phyloP scores from a whole-genome alignment of 768 basidiomycete genomes.

The Cantharellus anzutake region DNA sequence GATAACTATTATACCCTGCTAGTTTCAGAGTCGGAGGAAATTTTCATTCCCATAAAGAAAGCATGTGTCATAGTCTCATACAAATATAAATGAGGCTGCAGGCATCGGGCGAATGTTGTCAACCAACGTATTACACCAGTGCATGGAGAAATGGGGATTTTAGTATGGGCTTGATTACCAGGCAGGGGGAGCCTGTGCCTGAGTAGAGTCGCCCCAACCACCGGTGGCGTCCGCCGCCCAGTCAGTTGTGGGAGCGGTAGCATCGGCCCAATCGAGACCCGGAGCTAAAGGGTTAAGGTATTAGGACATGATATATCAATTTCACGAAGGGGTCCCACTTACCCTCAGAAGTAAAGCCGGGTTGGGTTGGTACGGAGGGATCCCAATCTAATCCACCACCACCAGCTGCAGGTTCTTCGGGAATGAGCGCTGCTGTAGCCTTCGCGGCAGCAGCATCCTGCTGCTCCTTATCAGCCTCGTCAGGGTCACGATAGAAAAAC shows the following conservation, averaged over 20 bases:
- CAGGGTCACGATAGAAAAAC: conserved; percentile 99
- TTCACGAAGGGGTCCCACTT: conserved; percentile 14
- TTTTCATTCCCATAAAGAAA: no score
- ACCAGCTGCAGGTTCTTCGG: conserved; percentile 25
- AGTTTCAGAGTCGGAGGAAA: no score
- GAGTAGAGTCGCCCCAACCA: conserved; percentile 14
- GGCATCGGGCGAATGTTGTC: no score
- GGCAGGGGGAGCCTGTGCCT: background rate
- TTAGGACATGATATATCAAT: background rate
- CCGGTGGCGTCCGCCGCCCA: conserved; percentile 74
- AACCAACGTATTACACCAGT: no score
- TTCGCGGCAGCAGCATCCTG: conserved; percentile 85
- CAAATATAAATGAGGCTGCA: no score
- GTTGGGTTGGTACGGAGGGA: conserved; percentile 6
- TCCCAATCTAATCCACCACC: conserved; percentile 43
- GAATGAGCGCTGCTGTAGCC: conserved; percentile 34
- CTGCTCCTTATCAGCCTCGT: conserved; percentile 97
- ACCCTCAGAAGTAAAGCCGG: conserved; percentile 16
- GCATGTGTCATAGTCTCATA: no score
- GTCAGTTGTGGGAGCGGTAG: conserved; percentile 41
- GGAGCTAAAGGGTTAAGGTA: conserved; percentile 14
- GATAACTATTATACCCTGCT: background rate
- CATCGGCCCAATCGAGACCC: conserved; percentile 66
- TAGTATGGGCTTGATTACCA: no score
- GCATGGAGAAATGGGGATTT: no score